Conservation (phyloP, 2,329 filamentous ascomycete genomes). For the Colletotrichum kahawae region DNA sequence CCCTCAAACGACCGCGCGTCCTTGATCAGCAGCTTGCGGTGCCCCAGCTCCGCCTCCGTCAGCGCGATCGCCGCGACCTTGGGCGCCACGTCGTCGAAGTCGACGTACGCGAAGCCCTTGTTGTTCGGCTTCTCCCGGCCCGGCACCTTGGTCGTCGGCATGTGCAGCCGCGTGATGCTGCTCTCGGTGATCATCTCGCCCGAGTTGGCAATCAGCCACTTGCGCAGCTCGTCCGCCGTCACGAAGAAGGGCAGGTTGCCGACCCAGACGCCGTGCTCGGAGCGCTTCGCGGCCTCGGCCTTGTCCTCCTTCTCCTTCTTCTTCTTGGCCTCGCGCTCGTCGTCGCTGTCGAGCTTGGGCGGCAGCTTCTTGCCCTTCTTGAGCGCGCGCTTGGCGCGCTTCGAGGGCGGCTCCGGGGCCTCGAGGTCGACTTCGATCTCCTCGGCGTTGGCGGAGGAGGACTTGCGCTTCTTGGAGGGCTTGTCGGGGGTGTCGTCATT, state of each 20-base stretch:
- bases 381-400: conserved; percentile 86
- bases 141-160: conserved; percentile 68
- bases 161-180: conserved; percentile 82
- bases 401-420: conserved; percentile 93
- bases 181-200: conserved; percentile 69
- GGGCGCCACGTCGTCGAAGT: conserved; percentile 76
- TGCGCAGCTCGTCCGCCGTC: conserved; percentile 75
- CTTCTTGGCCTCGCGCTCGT: conserved; percentile 41
- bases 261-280: conserved; percentile 90
- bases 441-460: conserved; percentile 49
- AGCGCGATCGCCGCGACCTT: conserved; percentile 81
- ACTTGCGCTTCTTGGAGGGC: conserved; percentile 73
- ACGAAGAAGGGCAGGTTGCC: conserved; percentile 90
- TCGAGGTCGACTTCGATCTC: conserved; percentile 89
- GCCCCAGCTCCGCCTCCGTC: conserved; percentile 80
- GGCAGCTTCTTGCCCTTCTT: conserved; percentile 78
- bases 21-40: conserved; percentile 90
- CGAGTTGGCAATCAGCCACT: conserved; percentile 78
- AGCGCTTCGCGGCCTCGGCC: conserved; percentile 58
- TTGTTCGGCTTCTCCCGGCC: conserved; percentile 62
- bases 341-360: conserved; percentile 45
- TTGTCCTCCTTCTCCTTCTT: conserved; percentile 44
- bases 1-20: conserved; percentile 89
- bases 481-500: not conserved
- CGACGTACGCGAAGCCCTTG: conserved; percentile 95